phyloP scores from a whole-genome alignment of 768 basidiomycete genomes.

The Tulasnella sp. region DNA sequence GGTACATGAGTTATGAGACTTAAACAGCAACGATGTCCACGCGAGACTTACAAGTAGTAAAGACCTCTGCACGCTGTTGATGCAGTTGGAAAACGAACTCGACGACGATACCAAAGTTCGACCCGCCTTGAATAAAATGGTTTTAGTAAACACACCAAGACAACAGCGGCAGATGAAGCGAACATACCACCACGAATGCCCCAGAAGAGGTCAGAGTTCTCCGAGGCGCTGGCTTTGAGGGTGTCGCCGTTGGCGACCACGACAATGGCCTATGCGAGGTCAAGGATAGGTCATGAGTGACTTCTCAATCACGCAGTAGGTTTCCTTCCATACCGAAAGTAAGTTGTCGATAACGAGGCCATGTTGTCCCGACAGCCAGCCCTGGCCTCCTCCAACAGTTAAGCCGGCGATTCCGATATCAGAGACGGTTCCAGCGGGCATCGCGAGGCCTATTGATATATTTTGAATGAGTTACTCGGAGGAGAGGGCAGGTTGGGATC shows the following conservation, averaged over 20 bases:
- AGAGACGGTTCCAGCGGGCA: background rate
- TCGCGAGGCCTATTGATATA: constrained; percentile 14
- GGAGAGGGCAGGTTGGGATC: no score
- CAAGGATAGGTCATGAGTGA: background rate
- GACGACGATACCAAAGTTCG: constrained; percentile 32
- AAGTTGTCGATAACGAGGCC: constrained; percentile 24
- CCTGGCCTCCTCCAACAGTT: constrained; percentile 45
- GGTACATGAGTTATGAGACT: no score
- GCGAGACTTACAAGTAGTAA: constrained; percentile 8
- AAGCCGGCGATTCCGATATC: constrained; percentile 26
- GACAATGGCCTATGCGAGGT: constrained; percentile 21
- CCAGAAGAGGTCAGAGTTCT: constrained; percentile 23
- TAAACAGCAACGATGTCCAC: no score
- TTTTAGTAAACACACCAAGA: no score
- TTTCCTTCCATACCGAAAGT: constrained; percentile 20
- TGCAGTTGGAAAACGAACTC: constrained; percentile 40
- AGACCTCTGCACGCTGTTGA: constrained; percentile 33
- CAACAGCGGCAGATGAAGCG: no score
- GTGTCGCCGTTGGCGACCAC: constrained; percentile 21
- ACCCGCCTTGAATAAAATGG: constrained; percentile 22
- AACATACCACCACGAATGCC: constrained; percentile 22
- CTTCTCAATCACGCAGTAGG: constrained; percentile 28
- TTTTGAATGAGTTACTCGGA: no score
- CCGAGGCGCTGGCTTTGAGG: constrained; percentile 15
- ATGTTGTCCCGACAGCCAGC: constrained; percentile 35